Evolutionary conservation across 2,329 filamentous ascomycete species (phyloP).

Genomic region (Paraphoma sp.): DNA sequence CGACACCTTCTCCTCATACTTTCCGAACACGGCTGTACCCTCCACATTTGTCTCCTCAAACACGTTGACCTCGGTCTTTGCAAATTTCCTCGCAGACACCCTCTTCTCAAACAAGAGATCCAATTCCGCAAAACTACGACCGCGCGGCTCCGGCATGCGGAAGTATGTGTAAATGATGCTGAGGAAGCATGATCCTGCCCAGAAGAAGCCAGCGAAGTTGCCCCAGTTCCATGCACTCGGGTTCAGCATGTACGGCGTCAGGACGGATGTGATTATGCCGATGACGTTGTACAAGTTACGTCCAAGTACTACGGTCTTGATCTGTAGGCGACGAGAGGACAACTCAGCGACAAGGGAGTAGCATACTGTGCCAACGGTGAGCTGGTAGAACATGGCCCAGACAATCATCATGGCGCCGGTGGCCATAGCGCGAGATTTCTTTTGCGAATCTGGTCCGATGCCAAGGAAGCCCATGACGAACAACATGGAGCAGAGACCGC

Average conservation of each 20-base stretch:
- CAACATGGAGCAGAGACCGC: constrained; percentile 75
- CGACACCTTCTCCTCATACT: constrained; percentile 43
- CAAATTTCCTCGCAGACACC: constrained; percentile 76
- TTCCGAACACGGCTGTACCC: constrained; percentile 37
- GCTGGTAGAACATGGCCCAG: constrained; percentile 10
- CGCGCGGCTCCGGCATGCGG: constrained; percentile 78
- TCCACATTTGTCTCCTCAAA: constrained; percentile 48
- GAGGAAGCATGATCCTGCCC: constrained; percentile 79
- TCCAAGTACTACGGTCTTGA: constrained; percentile 89
- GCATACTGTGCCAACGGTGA: constrained; percentile 7
- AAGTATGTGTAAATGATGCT: constrained; percentile 85
- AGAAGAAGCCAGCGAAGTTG: constrained; percentile 88
- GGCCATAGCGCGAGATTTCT: constrained; percentile 66
- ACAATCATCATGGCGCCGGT: constrained; percentile 82
- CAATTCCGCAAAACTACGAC: constrained; percentile 83
- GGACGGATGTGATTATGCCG: constrained; percentile 78
- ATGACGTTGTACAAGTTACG: constrained; percentile 80
- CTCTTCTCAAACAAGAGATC: constrained; percentile 82
- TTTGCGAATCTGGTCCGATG: constrained; percentile 63
- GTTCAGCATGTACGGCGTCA: constrained; percentile 94
- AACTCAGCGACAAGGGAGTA: constrained; percentile 8
- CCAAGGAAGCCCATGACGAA: constrained; percentile 85
- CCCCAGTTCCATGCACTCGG: constrained; percentile 86
- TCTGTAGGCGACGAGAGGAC: constrained; percentile 57
- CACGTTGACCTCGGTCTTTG: constrained; percentile 62